phyloP scores from a whole-genome alignment of 331 rosid genomes.

The Acacia pycnantha region DNA sequence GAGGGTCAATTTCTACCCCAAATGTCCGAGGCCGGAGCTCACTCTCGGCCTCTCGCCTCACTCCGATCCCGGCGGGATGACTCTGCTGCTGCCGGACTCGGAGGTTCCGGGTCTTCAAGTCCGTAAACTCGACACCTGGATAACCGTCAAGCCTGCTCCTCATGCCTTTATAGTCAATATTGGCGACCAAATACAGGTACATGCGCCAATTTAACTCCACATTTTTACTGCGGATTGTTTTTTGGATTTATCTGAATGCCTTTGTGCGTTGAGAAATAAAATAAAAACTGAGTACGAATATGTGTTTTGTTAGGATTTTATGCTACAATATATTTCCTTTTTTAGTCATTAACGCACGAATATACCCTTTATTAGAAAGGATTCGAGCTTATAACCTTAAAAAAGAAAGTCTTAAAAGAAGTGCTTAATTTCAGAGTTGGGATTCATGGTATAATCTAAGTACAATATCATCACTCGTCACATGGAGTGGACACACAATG shows the following conservation, averaged over 20 bases:
- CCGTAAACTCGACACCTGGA: constrained; percentile 33
- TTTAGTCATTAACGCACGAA: too few relatives aligned
- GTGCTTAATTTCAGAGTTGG: neutral
- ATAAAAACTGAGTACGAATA: neutral
- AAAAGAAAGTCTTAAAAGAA: too few relatives aligned
- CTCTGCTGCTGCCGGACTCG: constrained; percentile 39
- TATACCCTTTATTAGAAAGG: too few relatives aligned
- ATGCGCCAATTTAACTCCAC: neutral
- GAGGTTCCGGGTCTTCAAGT: constrained; percentile 45
- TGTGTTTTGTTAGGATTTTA: constrained; percentile 9
- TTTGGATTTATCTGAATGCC: neutral
- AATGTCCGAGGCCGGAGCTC: constrained; percentile 43
- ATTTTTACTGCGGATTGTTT: neutral
- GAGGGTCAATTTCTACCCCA: constrained; percentile 48
- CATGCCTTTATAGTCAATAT: constrained; percentile 52
- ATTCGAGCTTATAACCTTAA: too few relatives aligned
- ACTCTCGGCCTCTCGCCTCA: constrained; percentile 45
- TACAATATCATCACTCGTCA: constrained; percentile 5
- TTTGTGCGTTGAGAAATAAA: neutral
- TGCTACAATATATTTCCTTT: too few relatives aligned
- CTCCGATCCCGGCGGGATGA: constrained; percentile 51
- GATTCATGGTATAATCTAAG: neutral
- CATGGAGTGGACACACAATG: constrained; percentile 27
- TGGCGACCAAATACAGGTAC: constrained; percentile 53
- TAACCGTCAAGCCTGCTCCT: constrained; percentile 40